Evolutionary conservation across 1,139 yeast species (phyloP).

Genomic region (Torulaspora globosa): DNA sequence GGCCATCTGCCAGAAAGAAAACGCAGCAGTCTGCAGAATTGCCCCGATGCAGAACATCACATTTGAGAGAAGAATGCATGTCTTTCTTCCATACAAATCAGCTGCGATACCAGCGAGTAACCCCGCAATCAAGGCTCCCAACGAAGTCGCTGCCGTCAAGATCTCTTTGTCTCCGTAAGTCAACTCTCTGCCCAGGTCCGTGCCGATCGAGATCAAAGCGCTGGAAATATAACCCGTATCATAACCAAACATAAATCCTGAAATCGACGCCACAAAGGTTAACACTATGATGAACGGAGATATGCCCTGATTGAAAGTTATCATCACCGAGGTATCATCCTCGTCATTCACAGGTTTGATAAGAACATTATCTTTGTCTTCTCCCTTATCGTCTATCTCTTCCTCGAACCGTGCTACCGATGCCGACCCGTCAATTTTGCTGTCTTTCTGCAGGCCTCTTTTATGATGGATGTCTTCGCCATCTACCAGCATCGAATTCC

Average conservation of each 20-base stretch:
- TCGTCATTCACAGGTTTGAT: slow-evolving; percentile 42
- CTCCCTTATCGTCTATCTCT: slow-evolving; percentile 8
- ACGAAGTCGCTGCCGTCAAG: slow-evolving; percentile 91
- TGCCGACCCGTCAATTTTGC: not conserved
- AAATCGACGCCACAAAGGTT: slow-evolving; percentile 78
- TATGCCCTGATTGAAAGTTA: slow-evolving; percentile 48
- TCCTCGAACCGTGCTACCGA: slow-evolving; percentile 12
- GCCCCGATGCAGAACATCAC: slow-evolving; percentile 78
- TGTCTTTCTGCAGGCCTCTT: not conserved
- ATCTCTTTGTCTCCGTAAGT: slow-evolving; percentile 78
- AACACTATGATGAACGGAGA: slow-evolving; percentile 62
- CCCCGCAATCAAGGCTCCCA: slow-evolving; percentile 85
- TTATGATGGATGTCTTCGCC: slow-evolving; percentile 3
- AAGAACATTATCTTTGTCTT: slow-evolving; percentile 24
- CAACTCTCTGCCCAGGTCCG: slow-evolving; percentile 57
- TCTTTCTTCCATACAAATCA: slow-evolving; percentile 76
- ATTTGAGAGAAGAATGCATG: slow-evolving; percentile 75
- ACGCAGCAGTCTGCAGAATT: slow-evolving; percentile 72
- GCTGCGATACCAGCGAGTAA: slow-evolving; percentile 73
- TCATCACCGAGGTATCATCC: slow-evolving; percentile 41
- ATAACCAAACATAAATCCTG: slow-evolving; percentile 95
- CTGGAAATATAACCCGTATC: slow-evolving; percentile 95
- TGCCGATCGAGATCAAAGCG: slow-evolving; percentile 79
- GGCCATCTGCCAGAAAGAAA: slow-evolving; percentile 85
- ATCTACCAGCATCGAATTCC: slow-evolving; percentile 2